Conservation (phyloP, 2,329 filamentous ascomycete genomes). For the Cladosporium sp. region DNA sequence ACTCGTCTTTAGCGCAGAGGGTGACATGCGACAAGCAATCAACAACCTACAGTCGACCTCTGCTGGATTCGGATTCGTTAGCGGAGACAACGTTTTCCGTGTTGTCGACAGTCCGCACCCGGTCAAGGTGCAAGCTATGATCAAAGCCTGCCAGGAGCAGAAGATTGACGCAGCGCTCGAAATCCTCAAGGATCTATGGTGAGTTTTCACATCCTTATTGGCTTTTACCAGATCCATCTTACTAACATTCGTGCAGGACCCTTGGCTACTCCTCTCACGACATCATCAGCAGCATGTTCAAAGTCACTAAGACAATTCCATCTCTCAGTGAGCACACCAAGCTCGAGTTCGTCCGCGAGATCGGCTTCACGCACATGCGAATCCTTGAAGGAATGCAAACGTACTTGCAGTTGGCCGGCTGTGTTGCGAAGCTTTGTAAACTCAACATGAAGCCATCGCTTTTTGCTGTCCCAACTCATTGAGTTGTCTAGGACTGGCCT, state of each 20-base stretch:
- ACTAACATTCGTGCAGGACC: slow-evolving; percentile 44
- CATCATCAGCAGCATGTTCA: slow-evolving; percentile 99
- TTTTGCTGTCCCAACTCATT: slow-evolving; percentile 51
- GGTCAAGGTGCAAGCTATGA: slow-evolving; percentile 97
- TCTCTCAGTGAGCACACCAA: slow-evolving; percentile 91
- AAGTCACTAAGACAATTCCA: slow-evolving; percentile 92
- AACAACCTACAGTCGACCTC: slow-evolving; percentile 94
- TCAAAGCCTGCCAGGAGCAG: slow-evolving; percentile 92
- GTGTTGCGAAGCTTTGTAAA: slow-evolving; percentile 84
- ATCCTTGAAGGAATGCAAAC: slow-evolving; percentile 98
- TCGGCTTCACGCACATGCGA: slow-evolving; percentile 98
- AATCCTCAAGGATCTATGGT: slow-evolving; percentile 84
- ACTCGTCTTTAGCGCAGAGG: slow-evolving; percentile 95
- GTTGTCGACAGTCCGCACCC: slow-evolving; percentile 97
- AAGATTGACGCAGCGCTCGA: slow-evolving; percentile 86
- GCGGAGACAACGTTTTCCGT: slow-evolving; percentile 94
- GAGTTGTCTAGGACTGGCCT: not conserved
- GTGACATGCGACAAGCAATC: slow-evolving; percentile 98
- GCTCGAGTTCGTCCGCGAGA: slow-evolving; percentile 90
- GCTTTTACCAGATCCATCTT: not conserved
- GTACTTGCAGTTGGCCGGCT: slow-evolving; percentile 87
- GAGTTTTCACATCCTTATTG: slow-evolving; percentile 21
- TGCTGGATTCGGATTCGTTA: slow-evolving; percentile 95
- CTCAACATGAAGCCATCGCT: slow-evolving; percentile 93
- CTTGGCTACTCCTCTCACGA: slow-evolving; percentile 98